These are phyloP conservation scores for Hirsutella rhossiliensis DNA, from an alignment of 2,329 filamentous ascomycete genomes.

Conservation along the genomic window DNA sequence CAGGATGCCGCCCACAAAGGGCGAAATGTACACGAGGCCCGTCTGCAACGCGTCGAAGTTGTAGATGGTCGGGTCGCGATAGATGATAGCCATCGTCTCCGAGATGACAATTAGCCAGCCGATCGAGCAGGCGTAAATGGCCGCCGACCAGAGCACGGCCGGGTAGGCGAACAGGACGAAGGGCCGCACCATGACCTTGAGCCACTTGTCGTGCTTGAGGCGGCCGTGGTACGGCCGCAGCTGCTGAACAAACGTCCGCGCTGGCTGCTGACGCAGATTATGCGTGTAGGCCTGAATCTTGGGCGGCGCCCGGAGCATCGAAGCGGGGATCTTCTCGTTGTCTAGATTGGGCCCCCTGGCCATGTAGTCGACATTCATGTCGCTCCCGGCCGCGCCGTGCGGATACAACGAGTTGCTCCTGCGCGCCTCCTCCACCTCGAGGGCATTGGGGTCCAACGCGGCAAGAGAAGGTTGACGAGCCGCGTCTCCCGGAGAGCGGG, in stretches of 20 bases:
- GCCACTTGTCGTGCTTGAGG: constrained; percentile 67
- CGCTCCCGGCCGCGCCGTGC: constrained; percentile 7
- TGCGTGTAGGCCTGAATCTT: constrained; percentile 52
- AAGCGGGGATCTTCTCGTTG: constrained; percentile 27
- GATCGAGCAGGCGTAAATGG: constrained; percentile 77
- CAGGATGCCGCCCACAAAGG: constrained; percentile 77
- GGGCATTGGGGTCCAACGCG: no score
- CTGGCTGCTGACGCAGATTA: constrained; percentile 52
- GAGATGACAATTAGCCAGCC: constrained; percentile 95
- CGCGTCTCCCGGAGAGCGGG: no score
- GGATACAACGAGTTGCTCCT: background rate
- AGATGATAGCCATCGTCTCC: constrained; percentile 74
- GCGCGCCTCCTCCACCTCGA: no score
- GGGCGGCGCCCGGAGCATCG: constrained; percentile 19
- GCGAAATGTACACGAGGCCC: constrained; percentile 79
- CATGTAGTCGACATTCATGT: constrained; percentile 11
- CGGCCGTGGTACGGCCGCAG: constrained; percentile 69
- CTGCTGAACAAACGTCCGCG: constrained; percentile 60
- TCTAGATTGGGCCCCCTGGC: constrained; percentile 23
- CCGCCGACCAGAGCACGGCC: constrained; percentile 74
- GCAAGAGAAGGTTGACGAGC: no score
- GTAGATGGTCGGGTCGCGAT: constrained; percentile 56
- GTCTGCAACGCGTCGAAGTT: constrained; percentile 72
- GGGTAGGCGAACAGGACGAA: constrained; percentile 84
- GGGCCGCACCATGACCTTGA: constrained; percentile 64